phyloP scores from a whole-genome alignment of 2,329 filamentous ascomycete genomes.

The Venturia pyrina region DNA sequence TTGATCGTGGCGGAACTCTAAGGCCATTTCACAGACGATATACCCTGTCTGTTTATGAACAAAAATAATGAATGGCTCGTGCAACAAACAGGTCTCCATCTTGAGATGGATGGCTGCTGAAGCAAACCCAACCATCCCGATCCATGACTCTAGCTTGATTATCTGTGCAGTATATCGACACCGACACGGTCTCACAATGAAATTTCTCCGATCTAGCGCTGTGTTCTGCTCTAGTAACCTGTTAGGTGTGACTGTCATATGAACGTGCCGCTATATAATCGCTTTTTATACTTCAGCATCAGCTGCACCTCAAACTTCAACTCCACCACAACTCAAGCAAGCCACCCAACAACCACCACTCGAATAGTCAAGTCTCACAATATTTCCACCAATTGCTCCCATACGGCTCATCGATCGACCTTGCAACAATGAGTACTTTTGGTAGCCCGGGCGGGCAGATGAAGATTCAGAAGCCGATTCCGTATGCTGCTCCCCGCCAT shows the following conservation, averaged over 20 bases:
- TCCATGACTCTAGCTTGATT: not conserved
- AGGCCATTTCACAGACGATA: not conserved
- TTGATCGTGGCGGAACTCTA: not conserved
- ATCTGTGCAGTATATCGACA: not conserved
- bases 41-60: not conserved
- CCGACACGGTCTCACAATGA: not conserved
- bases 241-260: not conserved
- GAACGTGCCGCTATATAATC: not conserved
- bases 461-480: constrained; percentile 56
- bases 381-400: not conserved
- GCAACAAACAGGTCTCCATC: not conserved
- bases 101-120: not conserved
- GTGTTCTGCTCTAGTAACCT: not conserved
- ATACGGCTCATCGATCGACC: not conserved
- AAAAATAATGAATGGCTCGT: not conserved
- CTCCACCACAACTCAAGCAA: not conserved
- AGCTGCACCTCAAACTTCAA: not conserved
- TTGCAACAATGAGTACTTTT: constrained; percentile 32
- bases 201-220: not conserved
- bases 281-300: not conserved
- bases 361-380: not conserved
- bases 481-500: constrained; percentile 41
- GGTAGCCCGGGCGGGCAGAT: constrained; percentile 60
- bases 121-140: not conserved
- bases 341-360: not conserved